Percentiles rank a stretch among this genome's conserved stretches.
phyloP scores from a whole-genome alignment of 352 stramenopile genomes.

The Phytophthora brassicae region DNA sequence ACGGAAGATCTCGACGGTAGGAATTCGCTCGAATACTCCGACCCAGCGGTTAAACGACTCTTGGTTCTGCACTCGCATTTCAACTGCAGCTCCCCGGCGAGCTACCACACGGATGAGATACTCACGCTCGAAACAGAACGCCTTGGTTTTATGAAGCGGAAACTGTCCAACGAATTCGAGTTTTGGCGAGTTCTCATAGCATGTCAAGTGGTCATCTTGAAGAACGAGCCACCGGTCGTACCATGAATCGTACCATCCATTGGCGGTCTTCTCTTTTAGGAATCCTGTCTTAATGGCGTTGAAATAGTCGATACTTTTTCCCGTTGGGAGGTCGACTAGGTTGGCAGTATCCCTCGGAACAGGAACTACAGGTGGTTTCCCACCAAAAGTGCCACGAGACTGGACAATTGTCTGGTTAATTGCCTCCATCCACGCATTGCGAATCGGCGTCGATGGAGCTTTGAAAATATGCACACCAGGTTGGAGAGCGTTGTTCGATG shows the following conservation, averaged over 20 bases:
- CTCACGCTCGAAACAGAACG: conserved; percentile 71
- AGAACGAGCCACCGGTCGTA: conserved; percentile 82
- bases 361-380: conserved; percentile 16
- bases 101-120: conserved; percentile 83
- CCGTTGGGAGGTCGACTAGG: conserved; percentile 57
- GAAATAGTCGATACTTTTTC: conserved; percentile 79
- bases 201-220: conserved; percentile 71
- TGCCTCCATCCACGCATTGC: conserved; percentile 66
- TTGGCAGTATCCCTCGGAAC: conserved; percentile 30
- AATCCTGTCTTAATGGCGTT: conserved; percentile 74
- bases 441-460: conserved; percentile 57
- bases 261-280: conserved; percentile 69
- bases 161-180: conserved; percentile 77
- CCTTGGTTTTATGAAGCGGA: conserved; percentile 59
- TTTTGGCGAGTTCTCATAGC: conserved; percentile 80
- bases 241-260: conserved; percentile 85
- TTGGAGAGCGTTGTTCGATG: conserved; percentile 21
- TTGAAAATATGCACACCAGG: conserved; percentile 57
- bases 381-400: conserved; percentile 18
- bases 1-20: conserved; percentile 54
- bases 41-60: conserved; percentile 78
- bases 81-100: conserved; percentile 60
- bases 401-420: conserved; percentile 57
- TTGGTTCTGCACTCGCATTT: conserved; percentile 82
- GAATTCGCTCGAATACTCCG: conserved; percentile 60